Base-by-base conservation (phyloP, 305 asterid species). In the Lippia alba region DNA sequence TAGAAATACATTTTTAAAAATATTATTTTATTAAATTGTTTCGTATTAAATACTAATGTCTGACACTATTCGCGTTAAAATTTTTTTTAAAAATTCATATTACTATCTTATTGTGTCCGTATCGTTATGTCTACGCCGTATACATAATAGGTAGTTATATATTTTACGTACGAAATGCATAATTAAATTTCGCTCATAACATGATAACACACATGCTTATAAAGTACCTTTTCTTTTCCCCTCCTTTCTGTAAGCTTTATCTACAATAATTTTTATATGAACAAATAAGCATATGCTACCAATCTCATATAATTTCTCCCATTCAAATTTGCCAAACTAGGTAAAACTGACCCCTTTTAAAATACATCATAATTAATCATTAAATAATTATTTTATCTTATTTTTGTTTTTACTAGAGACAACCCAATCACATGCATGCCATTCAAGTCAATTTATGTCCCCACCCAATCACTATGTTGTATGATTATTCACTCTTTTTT, bases 371-470 rank as follows among this genome's bases (percentile, higher is more conserved):
- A 39, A 39, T 5, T 39, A 9, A 5, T 39, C 10, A 39, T 39
- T 5, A 39, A 39, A 9, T 39, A 39, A 6, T 39, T 9, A 5
- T 39, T 39, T 39, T 39, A 6, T 39, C 5, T 39, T 39, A 5
- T 9, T 39, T 39, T 39, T 39, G 7, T 39, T 44, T 44, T 8
- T 44, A 44, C 12, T 49, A 49, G 57, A 77, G 71, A 54, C 74
- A 77, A 46, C 30, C 69, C 61, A 59, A 71, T 77, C 83, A 80
- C 81, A 75, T 77, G 75, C 16, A 32, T 18, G 33, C 57, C 70
- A 48, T 53, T 57, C 46, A 58, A 66, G 45, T 61, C 75, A 72
- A 56, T 12, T 70, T 3, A 58, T 51, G 74, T 74, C 85, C 81
- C 85, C 67, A 80, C 80, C 30, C 76, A 57, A 53, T 79, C 79